Evolutionary conservation across 2,329 filamentous ascomycete species (phyloP), one percentile per base, ranked within the genome.

Genomic region (Catunica adiposa): DNA sequence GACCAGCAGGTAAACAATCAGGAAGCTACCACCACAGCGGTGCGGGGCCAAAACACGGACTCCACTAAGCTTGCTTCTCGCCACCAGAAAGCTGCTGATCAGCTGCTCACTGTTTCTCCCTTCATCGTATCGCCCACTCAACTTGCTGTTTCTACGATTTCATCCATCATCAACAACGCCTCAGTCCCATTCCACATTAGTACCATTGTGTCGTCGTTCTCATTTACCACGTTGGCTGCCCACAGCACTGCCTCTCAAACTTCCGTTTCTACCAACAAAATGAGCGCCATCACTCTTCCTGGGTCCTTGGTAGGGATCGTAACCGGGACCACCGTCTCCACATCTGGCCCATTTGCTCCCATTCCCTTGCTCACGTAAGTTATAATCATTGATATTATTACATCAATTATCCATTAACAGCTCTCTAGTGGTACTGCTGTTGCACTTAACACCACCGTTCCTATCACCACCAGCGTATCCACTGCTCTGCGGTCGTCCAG

Each of bases 351-450:
- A 14, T 14, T 8, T 22, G 11, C 15, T n/a, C 51, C 42, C 4
- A 23, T 55, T 34, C 53, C 50, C 23, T 17, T 25, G 15, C 22
- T 51, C 48, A 58, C 26, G 56, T 58, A 58, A 46, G 56, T 55
- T 20, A 40, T 22, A 15, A 38, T 5, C 9, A 14, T 23, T 15
- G 14, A 15, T 17, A n/a, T 38, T 17, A 3, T 22, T 14, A 34
- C 7, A 52, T 38, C 23, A 23, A 25, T 51, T 46, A 29, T 20
- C 11, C 2, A 25, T 20, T 46, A 44, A 29, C 44, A 17, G 5
- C 4, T 25, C 15, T 42, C 50, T 29, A 50, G 44, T 48, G 44
- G 44, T 25, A 48, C 2, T 23, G 44, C 11, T 25, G 44, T 17
- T 20, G 17, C 22, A 26, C 6, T 25, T 8, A 48, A 48, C 22